These are phyloP conservation scores for Trifolium fragiferum DNA, from an alignment of 306 rosid species.

Conservation along the genomic window DNA sequence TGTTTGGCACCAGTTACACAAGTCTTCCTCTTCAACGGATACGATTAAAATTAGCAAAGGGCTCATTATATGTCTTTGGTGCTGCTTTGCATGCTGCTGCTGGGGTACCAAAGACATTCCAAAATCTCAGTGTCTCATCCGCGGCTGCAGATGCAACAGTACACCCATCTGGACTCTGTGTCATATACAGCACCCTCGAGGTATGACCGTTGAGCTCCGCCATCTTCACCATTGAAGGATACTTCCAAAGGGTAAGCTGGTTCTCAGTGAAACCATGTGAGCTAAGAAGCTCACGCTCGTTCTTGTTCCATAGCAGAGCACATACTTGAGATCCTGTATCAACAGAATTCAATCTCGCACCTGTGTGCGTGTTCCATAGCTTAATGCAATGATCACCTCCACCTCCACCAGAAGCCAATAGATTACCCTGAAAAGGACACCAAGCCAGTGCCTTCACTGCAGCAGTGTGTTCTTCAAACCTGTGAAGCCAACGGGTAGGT, in stretches of 20 bases:
- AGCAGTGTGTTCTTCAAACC: conserved; percentile 70
- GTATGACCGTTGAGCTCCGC: conserved; percentile 83
- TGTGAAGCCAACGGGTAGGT: conserved; percentile 74
- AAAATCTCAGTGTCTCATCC: conserved; percentile 53
- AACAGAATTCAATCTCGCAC: conserved; percentile 75
- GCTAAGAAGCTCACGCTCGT: conserved; percentile 89
- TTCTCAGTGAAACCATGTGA: conserved; percentile 81
- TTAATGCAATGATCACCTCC: conserved; percentile 71
- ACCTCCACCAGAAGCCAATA: conserved; percentile 78
- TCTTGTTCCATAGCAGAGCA: conserved; percentile 76
- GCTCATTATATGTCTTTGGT: conserved; percentile 40
- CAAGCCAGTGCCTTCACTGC: conserved; percentile 86
- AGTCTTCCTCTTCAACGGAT: conserved; percentile 43
- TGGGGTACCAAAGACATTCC: conserved; percentile 64
- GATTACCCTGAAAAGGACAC: conserved; percentile 84
- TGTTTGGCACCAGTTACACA: neutral
- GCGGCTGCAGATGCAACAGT: conserved; percentile 65
- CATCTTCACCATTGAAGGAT: conserved; percentile 84
- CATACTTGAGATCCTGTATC: conserved; percentile 85
- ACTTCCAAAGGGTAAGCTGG: conserved; percentile 86
- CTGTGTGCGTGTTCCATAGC: conserved; percentile 85
- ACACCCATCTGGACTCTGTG: conserved; percentile 61
- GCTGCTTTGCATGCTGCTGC: conserved; percentile 42
- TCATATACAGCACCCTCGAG: conserved; percentile 79
- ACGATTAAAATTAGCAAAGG: conserved; percentile 49